Evolutionary conservation across 208 protist species (phyloP), one percentile per base, ranked within the genome.

Genomic region (Endotrypanum monterogeii): DNA sequence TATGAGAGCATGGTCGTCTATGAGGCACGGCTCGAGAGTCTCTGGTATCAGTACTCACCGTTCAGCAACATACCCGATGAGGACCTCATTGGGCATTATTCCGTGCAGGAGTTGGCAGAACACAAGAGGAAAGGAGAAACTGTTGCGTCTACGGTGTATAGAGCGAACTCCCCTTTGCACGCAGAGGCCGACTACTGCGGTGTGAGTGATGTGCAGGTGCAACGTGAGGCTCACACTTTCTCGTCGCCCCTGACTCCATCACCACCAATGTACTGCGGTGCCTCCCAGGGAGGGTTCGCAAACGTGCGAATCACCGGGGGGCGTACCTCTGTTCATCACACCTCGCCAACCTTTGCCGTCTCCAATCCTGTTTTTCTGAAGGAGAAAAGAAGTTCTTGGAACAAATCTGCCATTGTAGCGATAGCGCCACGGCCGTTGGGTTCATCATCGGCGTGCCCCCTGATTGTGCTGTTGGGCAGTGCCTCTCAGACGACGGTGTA

Each of bases 191-290:
- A 78, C 66, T 78, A 54, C 57, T 71, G 58, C 50, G 76, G 28
- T 20, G 67, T 82, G 55, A 68, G 58, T 28, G 76, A 16, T 58
- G 63, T 82, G 56, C 65, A 56, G 55, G 11, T 86, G 74, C 72
- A 28, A 16, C 72, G 58, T 57, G 74, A 82, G 83, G 79, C 68
- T 71, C 74, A 81, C 71, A 74, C 71, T 52, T 78, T 71, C 46
- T 69, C 69, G 25, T 82, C 77, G 23, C 71, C 74, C 23, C 58
- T 83, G 30, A 80, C 81, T 55, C 81, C 63, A 76, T 84, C 77
- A 69, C 87, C 68, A 65, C 83, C 57, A 58, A 81, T 56, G 51
- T 89, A 60, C 72, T 80, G 57, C 74, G 65, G 52, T 72, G 39
- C n/a, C 65, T 44, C 48, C 54, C 78, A 69, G 50, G 69, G 72